A percentile compares a stretch with the other conserved stretches of the same genome.
Evolutionary conservation across 2,329 filamentous ascomycete species (phyloP).

Genomic region (Alternaria incomplexa): DNA sequence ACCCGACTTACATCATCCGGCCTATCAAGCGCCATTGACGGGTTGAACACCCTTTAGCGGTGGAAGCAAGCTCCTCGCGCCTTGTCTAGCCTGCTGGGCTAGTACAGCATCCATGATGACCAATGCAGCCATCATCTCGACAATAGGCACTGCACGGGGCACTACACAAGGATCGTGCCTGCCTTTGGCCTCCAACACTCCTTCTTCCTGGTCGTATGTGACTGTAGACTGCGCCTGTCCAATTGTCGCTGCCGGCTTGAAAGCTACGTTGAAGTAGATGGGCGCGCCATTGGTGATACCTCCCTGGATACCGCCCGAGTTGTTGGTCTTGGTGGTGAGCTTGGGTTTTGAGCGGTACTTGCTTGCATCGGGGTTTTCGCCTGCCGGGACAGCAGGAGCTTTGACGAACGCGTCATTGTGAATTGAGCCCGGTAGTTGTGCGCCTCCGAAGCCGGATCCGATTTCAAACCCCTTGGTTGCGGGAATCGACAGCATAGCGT

Average conservation of each 20-base stretch:
- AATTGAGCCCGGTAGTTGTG: constrained; percentile 81
- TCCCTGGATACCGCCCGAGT: constrained; percentile 93
- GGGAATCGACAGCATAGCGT: constrained; percentile 94
- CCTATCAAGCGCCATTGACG: constrained; percentile 22
- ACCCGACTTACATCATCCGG: background rate
- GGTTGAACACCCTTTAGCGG: constrained; percentile 49
- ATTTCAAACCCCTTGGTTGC: constrained; percentile 96
- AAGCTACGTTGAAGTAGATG: constrained; percentile 93
- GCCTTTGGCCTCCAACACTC: constrained; percentile 86
- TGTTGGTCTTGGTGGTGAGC: constrained; percentile 89
- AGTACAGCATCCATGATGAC: constrained; percentile 86
- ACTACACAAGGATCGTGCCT: constrained; percentile 94
- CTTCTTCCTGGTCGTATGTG: constrained; percentile 77
- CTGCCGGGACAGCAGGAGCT: constrained; percentile 57
- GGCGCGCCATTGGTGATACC: constrained; percentile 92
- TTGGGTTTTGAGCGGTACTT: constrained; percentile 55
- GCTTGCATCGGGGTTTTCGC: constrained; percentile 51
- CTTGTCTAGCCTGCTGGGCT: constrained; percentile 72
- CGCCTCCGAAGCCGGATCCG: constrained; percentile 88
- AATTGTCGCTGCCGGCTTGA: constrained; percentile 96
- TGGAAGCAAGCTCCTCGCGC: constrained; percentile 44
- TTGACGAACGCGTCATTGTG: constrained; percentile 90
- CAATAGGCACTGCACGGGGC: constrained; percentile 83
- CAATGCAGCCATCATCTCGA: constrained; percentile 89
- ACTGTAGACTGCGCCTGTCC: constrained; percentile 84